Evolutionary conservation across 1,139 yeast genomes (phyloP).

Genomic region (Pneumocystis murina): DNA sequence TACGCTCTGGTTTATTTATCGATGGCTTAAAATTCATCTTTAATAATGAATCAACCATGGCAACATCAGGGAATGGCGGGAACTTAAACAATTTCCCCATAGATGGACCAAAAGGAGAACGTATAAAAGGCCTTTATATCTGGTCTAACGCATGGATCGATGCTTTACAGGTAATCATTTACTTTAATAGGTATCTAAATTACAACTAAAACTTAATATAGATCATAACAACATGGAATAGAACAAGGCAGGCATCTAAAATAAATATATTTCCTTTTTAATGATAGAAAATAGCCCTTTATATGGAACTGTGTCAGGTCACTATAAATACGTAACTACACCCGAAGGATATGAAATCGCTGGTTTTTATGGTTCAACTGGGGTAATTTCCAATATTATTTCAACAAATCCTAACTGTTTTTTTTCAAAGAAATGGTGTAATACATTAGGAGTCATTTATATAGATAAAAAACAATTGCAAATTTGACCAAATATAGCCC

Average conservation of each 20-base stretch:
- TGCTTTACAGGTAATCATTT: slow-evolving; percentile 23
- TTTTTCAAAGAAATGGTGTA: background rate
- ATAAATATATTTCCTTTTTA: background rate
- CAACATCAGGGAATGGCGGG: slow-evolving; percentile 51
- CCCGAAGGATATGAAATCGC: background rate
- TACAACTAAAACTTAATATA: background rate
- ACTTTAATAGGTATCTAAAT: background rate
- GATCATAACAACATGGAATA: slow-evolving; percentile 1
- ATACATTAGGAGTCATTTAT: background rate
- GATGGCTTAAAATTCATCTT: slow-evolving; percentile 49
- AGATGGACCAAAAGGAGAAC: slow-evolving; percentile 41
- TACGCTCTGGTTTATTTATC: slow-evolving; percentile 58
- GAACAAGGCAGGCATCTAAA: background rate
- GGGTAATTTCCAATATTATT: background rate
- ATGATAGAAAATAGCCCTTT: background rate
- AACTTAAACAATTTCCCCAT: slow-evolving; percentile 38
- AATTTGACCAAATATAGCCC: background rate
- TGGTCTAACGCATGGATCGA: slow-evolving; percentile 84
- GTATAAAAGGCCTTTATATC: slow-evolving; percentile 42
- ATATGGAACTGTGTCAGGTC: background rate
- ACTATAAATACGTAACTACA: background rate
- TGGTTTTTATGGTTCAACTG: background rate
- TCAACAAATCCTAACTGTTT: background rate
- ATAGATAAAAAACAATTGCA: background rate
- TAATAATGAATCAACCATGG: slow-evolving; percentile 20